Base-by-base conservation (phyloP, 192 early-diverging fungal species). In the Chytriomyces hyalinus region DNA sequence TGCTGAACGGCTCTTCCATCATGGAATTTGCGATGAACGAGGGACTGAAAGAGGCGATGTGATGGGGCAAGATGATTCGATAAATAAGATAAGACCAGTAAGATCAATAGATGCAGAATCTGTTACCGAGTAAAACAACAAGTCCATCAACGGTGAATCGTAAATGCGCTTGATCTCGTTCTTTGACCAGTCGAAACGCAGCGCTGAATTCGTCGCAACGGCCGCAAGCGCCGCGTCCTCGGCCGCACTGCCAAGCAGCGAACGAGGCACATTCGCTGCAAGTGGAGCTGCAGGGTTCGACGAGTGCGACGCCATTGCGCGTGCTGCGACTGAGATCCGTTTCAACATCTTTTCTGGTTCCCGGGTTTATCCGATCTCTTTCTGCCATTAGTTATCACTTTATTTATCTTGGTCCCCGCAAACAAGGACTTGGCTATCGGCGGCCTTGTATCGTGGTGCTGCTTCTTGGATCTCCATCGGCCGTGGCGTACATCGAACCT, bases 381-480 rank as follows among this genome's bases (percentile, higher is more conserved):
- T 36, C 36, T 36, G 36, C 36, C 36, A 1, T 36, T 36, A 36
- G 0, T 36, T 36, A 36, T 36, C 36, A 36, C 36, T 36, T 36
- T 36, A 36, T 36, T 36, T 0, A 49, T 63, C 60, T 2, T 47
- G 5, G 92, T 93, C 81, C 86, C 90, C 0, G 90, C 94, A 51
- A 95, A 95, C 79, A 95, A 92, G 10, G 90, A 92, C 77, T 86
- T 94, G 17, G 13, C 82, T 92, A 64, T 89, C 91, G n/a, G 85
- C 93, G 8, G 90, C 90, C 24, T 82, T 95, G 24, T 88, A 87
- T 60, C 81, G 91, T 20, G 90, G 87, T 8, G 89, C 90, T 17
- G 78, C 81, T 2, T 47, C 53, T 15, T 4, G 11, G 24, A 11
- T 62, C 44, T 6, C n/a, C 50, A 10, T 17, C 20, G 4, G 28